Percentiles rank a stretch among this genome's conserved stretches.
These are phyloP conservation scores for Dryas drummondii DNA, from an alignment of 306 rosid genomes.

Conservation along the genomic window DNA sequence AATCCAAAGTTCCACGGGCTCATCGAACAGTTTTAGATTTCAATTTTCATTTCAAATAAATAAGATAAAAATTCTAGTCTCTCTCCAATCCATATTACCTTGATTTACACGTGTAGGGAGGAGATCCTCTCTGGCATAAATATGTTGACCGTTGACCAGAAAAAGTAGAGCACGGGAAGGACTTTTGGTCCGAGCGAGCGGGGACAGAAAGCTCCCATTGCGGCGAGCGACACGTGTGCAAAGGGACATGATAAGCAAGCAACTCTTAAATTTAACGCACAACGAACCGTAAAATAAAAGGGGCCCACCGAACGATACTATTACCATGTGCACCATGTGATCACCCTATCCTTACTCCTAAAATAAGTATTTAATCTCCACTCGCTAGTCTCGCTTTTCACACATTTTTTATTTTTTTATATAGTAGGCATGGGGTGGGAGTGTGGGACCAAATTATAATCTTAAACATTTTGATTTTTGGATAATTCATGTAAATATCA, in stretches of 20 bases:
- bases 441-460: too few relatives aligned
- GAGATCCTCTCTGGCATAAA: not conserved
- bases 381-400: too few relatives aligned
- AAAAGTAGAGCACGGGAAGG: not conserved
- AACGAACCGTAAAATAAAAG: not conserved
- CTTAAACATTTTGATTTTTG: too few relatives aligned
- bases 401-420: too few relatives aligned
- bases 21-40: not conserved
- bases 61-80: not conserved
- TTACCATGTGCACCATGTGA: conserved; percentile 35
- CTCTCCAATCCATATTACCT: not conserved
- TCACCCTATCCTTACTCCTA: not conserved
- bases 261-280: not conserved
- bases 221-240: conserved; percentile 33
- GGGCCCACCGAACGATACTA: conserved; percentile 10
- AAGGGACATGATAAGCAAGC: not conserved
- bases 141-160: conserved; percentile 15
- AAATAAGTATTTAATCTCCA: too few relatives aligned
- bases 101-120: conserved; percentile 20
- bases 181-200: conserved; percentile 28
- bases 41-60: not conserved
- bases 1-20: not conserved
- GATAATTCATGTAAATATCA: too few relatives aligned
- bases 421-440: too few relatives aligned
- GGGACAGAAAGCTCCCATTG: conserved; percentile 6